Conservation (phyloP, 2,329 filamentous ascomycete genomes). For the Nemania sp. region DNA sequence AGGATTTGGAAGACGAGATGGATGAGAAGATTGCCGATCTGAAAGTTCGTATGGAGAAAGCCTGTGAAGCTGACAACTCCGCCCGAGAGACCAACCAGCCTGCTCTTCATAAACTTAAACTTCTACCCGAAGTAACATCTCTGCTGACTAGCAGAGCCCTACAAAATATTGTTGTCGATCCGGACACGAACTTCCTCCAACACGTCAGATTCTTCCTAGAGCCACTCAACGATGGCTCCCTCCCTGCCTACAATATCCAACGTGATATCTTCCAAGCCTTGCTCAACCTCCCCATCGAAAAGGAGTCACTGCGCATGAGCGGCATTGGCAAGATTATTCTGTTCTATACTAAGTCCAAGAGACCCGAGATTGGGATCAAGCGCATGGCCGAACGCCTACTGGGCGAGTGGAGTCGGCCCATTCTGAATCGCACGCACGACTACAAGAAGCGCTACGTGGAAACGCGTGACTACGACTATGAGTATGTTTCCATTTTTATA, state of each 20-base stretch:
- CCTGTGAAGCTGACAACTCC: constrained; percentile 86
- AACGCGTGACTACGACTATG: constrained; percentile 72
- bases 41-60: constrained; percentile 89
- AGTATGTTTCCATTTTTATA: constrained; percentile 57
- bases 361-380: constrained; percentile 89
- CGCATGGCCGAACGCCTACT: constrained; percentile 92
- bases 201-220: constrained; percentile 98
- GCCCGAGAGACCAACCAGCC: constrained; percentile 83
- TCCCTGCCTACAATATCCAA: constrained; percentile 97
- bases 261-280: constrained; percentile 90
- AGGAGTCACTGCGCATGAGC: constrained; percentile 88
- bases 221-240: constrained; percentile 90
- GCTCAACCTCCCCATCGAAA: constrained; percentile 84
- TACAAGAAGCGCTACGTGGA: constrained; percentile 85
- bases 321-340: constrained; percentile 96
- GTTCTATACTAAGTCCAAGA: constrained; percentile 96
- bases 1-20: constrained; percentile 91
- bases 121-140: constrained; percentile 89
- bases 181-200: constrained; percentile 94
- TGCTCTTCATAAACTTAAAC: constrained; percentile 91
- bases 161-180: constrained; percentile 86
- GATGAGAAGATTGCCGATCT: constrained; percentile 91
- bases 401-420: constrained; percentile 94
- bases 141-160: constrained; percentile 91
- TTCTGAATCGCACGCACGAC: constrained; percentile 92